A percentile compares a stretch with the other conserved stretches of the same genome.
These are phyloP conservation scores for Agrocybe pediades DNA, from an alignment of 768 basidiomycete species.

Conservation along the genomic window DNA sequence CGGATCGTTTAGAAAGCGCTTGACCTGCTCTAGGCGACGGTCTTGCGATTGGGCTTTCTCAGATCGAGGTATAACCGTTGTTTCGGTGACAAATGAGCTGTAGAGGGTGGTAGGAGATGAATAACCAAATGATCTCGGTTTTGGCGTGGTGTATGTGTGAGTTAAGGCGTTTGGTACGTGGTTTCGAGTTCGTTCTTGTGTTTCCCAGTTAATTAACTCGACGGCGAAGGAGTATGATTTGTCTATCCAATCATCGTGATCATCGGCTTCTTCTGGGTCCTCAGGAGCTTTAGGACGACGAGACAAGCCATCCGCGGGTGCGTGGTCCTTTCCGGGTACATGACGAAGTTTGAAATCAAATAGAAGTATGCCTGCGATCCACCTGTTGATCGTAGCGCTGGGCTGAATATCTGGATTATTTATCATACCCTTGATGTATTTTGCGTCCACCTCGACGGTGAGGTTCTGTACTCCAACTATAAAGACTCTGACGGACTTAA, in stretches of 20 bases:
- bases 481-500: constrained; percentile 17
- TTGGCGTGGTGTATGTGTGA: neutral
- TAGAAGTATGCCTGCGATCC: constrained; percentile 40
- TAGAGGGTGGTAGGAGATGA: neutral
- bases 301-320: constrained; percentile 15
- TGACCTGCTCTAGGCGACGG: neutral
- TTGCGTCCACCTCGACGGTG: constrained; percentile 29
- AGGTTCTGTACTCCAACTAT: constrained; percentile 28
- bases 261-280: constrained; percentile 10
- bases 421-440: constrained; percentile 38
- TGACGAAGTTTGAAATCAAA: constrained; percentile 38
- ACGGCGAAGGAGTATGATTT: constrained; percentile 1
- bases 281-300: constrained; percentile 12
- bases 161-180: neutral
- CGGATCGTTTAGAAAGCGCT: constrained; percentile 3
- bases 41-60: neutral
- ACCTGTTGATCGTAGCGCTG: constrained; percentile 37
- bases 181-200: neutral
- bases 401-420: constrained; percentile 39
- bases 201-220: neutral
- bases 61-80: neutral
- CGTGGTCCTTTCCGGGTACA: constrained; percentile 27
- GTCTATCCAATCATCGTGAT: constrained; percentile 7
- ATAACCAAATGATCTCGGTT: neutral
- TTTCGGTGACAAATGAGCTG: neutral